phyloP scores from a whole-genome alignment of 192 early-diverging fungal genomes.

The Gigaspora rosea region DNA sequence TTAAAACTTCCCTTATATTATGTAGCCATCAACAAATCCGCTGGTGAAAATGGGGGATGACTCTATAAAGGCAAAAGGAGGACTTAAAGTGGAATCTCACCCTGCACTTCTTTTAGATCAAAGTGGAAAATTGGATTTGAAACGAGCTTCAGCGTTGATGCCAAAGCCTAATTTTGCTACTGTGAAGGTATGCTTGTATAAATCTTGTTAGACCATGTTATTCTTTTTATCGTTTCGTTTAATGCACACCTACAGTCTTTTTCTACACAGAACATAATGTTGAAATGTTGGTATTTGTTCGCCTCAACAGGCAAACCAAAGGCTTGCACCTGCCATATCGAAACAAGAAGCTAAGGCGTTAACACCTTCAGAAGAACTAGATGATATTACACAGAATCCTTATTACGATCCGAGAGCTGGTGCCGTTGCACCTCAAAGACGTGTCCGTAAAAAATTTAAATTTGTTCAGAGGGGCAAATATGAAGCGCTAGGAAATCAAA shows the following conservation, averaged over 20 bases:
- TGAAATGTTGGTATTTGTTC: conserved; percentile 5
- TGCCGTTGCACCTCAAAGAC: conserved; percentile 43
- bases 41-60: conserved; percentile 28
- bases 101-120: conserved; percentile 47
- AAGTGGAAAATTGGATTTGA: conserved; percentile 51
- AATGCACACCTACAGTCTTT: conserved; percentile 27
- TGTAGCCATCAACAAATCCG: conserved; percentile 25
- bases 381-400: conserved; percentile 80
- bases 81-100: conserved; percentile 39
- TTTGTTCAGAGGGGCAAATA: conserved; percentile 86
- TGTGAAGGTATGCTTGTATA: conserved; percentile 38
- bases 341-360: conserved; percentile 53
- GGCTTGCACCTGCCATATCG: conserved; percentile 40
- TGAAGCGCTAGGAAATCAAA: conserved; percentile 78
- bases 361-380: conserved; percentile 47
- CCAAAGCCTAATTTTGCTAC: conserved; percentile 55
- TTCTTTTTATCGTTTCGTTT: neutral
- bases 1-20: too few species aligned
- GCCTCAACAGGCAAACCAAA: conserved; percentile 69
- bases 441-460: conserved; percentile 58
- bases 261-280: conserved; percentile 14
- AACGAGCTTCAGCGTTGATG: conserved; percentile 44
- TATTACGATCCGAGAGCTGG: conserved; percentile 80
- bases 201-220: neutral
- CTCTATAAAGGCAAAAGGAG: conserved; percentile 38